phyloP scores from a whole-genome alignment of 1,284 basidiomycete genomes.

The Meripilus lineatus region DNA sequence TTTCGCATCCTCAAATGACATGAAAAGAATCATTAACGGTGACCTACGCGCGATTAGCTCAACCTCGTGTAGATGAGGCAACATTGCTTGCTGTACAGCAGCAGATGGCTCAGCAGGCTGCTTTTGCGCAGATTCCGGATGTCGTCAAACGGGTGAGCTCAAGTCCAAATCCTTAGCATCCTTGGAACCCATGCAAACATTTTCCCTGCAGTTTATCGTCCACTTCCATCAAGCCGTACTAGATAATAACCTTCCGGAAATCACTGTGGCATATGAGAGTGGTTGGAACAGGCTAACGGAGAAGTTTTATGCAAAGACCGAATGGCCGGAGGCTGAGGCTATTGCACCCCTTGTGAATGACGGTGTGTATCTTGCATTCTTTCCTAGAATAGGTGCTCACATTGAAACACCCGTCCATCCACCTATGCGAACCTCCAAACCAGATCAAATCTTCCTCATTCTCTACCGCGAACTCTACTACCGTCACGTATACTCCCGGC shows the following conservation, averaged over 20 bases:
- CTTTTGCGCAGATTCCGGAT: constrained; percentile 75
- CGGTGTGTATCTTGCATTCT: constrained; percentile 61
- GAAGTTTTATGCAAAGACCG: constrained; percentile 90
- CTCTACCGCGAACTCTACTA: constrained; percentile 96
- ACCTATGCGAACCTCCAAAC: neutral
- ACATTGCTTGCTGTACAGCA: constrained; percentile 68
- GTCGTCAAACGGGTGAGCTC: constrained; percentile 70
- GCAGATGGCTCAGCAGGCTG: constrained; percentile 75
- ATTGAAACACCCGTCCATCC: neutral
- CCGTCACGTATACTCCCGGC: constrained; percentile 91
- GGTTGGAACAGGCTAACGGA: constrained; percentile 97
- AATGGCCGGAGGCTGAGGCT: constrained; percentile 97
- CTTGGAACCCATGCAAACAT: neutral
- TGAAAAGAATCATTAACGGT: too few species aligned
- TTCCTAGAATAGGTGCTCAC: constrained; percentile 5
- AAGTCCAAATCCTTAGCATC: too few species aligned
- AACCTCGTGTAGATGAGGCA: constrained; percentile 61
- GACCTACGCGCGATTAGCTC: too few species aligned
- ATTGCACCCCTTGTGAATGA: constrained; percentile 93
- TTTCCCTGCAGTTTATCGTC: constrained; percentile 68
- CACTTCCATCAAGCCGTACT: constrained; percentile 87
- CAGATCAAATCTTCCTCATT: constrained; percentile 92
- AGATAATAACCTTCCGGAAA: constrained; percentile 84
- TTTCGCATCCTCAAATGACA: constrained; percentile 18
- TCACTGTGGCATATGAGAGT: constrained; percentile 89